Base-by-base conservation (phyloP, 306 rosid species). In the Castanopsis chinensis region DNA sequence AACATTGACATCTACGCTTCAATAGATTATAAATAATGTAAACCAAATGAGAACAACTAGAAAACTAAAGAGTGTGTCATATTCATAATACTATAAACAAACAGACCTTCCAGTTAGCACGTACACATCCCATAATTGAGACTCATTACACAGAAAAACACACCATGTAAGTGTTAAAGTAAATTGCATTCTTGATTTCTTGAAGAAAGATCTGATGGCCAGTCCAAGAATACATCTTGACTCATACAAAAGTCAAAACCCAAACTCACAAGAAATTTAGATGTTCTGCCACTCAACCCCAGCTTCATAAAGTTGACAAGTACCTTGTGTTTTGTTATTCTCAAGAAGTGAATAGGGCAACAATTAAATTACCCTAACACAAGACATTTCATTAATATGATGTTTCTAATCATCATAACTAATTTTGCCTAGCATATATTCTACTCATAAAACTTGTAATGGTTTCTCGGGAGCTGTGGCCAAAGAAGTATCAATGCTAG, bases 41-140 rank as follows among this genome's bases (percentile, higher is more conserved):
- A 52, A 54, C 52, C 49, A 30, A 51, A 73, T 35, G 64, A 71
- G 49, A 65, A 63, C 69, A 63, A 65, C 18, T 8, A 30, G 18
- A 32, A 32, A 32, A 17, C 19, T n/a, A 78, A 61, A 79, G 18
- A 79, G 54, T 61, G 59, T 25, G 68, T 57, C 45, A 63, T 64
- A 28, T 73, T 5, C 75, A 68, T 61, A 65, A 60, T 23, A 63
- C 72, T 30, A 71, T 45, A 75, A 45, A 64, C 33, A 78, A 82
- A 61, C 84, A 75, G 54, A 94, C 98, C 97, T 90, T 91, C 92
- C 86, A 72, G 61, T 83, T 76, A 81, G 84, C 83, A 86, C 86
- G 90, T 73, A 25, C 27, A 25, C 27, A 25, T 25, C 27, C 27
- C 68, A 23, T 2, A 53, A 70, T 51, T 70, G 37, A 76, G 52